Evolutionary conservation across 2,329 filamentous ascomycete species (phyloP), one percentile per base, ranked within the genome.

Genomic region (Geoglossum cookeanum): DNA sequence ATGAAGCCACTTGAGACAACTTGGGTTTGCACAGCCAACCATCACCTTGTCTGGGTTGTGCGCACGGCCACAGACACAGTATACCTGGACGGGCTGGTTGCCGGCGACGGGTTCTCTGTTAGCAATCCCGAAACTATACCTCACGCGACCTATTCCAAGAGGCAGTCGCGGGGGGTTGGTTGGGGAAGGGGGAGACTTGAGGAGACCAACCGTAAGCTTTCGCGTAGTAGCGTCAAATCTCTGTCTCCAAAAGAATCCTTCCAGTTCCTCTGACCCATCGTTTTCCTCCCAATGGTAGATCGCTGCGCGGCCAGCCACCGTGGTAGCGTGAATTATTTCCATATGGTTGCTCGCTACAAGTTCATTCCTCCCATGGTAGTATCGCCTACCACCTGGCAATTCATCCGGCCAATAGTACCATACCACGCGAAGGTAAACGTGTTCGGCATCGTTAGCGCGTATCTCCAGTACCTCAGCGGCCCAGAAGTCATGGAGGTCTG

Each of bases 401-500:
- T 88, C 84, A 60, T 87, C 82, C 0, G 84, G 84, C 71, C 81
- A 81, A 66, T 87, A 87, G 72, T 86, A 79, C 84, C 84, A 88
- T 61, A 79, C 84, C 1, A 90, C 78, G 42, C 86, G 75, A 13
- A 87, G 78, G 66, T 84, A 91, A 52, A 92, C 87, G 65, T 90
- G 82, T 59, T 83, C 77, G 59, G 80, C 75, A 64, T 87, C 81
- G 58, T 77, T 76, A 8, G 84, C 86, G 59, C 85, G 78, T 57
- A 91, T 82, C 67, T 92, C 86, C 17, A 90, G 75, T 52, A 92
- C 84, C 61, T 79, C 78, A 6, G 83, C 87, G 3, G 90, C 79
- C 85, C 86, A 91, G 64, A 74, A 73, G 22, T 45, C 9, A 22
- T 45, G 42, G 9, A 45, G 42, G 42, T 45, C 42, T 4, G 17